Conservation (phyloP, 1,284 basidiomycete genomes). For the Leccinum pachyderme region DNA sequence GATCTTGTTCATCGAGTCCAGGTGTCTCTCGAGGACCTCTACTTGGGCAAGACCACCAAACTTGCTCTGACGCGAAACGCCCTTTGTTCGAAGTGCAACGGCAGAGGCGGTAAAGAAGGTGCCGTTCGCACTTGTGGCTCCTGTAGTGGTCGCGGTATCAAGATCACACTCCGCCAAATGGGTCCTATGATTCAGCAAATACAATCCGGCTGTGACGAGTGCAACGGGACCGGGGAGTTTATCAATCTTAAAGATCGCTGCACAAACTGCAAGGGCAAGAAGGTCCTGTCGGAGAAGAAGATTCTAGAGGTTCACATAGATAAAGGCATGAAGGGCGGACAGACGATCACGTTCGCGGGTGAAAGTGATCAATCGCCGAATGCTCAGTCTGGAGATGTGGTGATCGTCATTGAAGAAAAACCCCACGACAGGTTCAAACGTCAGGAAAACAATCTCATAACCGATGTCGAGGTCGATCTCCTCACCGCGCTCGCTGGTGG, state of each 20-base stretch:
- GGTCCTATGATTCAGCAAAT: constrained; percentile 99
- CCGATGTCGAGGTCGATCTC: constrained; percentile 88
- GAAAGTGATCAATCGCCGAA: constrained; percentile 97
- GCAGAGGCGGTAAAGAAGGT: constrained; percentile 97
- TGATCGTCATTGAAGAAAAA: constrained; percentile 97
- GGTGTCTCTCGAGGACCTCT: constrained; percentile 96
- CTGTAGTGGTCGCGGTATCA: constrained; percentile 92
- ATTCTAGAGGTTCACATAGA: constrained; percentile 99
- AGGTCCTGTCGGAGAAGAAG: constrained; percentile 94
- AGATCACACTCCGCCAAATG: constrained; percentile 91
- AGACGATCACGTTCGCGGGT: constrained; percentile 92
- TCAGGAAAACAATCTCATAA: constrained; percentile 90
- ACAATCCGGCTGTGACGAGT: constrained; percentile 93
- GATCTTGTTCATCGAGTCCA: constrained; percentile 97
- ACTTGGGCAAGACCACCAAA: constrained; percentile 98
- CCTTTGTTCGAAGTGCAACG: constrained; percentile 91
- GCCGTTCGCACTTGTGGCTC: constrained; percentile 79
- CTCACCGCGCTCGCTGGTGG: constrained; percentile 94
- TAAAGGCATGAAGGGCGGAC: constrained; percentile 98
- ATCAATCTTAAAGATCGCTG: constrained; percentile 96
- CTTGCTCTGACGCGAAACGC: constrained; percentile 95
- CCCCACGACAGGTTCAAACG: constrained; percentile 90
- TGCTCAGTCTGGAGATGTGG: constrained; percentile 91
- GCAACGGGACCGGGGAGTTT: constrained; percentile 88
- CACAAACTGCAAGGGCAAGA: constrained; percentile 93